Base-by-base conservation (phyloP, 768 basidiomycete genomes). In the Tricholoma furcatifolium region DNA sequence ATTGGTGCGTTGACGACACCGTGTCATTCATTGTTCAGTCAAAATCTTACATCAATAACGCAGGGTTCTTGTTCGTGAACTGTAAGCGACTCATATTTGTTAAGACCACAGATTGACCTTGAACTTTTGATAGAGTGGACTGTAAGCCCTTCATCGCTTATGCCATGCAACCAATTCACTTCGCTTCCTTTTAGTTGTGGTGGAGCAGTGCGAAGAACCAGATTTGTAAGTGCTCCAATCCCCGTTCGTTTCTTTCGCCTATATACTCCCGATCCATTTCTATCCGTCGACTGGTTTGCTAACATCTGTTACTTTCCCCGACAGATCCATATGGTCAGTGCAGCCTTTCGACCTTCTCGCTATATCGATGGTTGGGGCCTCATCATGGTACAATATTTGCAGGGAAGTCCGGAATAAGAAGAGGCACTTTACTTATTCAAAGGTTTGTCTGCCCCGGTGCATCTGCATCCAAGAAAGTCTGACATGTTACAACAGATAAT, bases 321-420 rank as follows among this genome's bases (percentile, higher is more conserved):
- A 17, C 61, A 90, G 86, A 56, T 91, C 89, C 21, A 93, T 93
- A 62, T 93, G 91, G 88, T 90, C 69, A 72, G 80, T 76, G 21
- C n/a, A 43, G 12, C 45, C 50, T 32, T 35, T 27, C 10, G 43
- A 46, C 4, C 14, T 24, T 27, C 42, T 42, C 43, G 32, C 40
- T 14, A 17, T 21, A 31, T 51, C 32, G 18, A 47, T 47, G 23
- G 23, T 47, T 21, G 17, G 17, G 43, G 24, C 14, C 30, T 30
- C 24, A 24, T 38, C 36, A 15, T 38, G 36, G 18, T 38, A 38
- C 36, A 14, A 14, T 18, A 15, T 38, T 51, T 58, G 21, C 66
- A 91, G 90, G 93, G 95, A 98, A 72, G 95, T 98, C 15, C 79
- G 95, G 53, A 87, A 88, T 58, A 83, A 83, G 67, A 82, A 88